Evolutionary conservation across 345 rosid species (phyloP), one percentile per base, ranked within the genome.

Genomic region (Trapa bicornis): DNA sequence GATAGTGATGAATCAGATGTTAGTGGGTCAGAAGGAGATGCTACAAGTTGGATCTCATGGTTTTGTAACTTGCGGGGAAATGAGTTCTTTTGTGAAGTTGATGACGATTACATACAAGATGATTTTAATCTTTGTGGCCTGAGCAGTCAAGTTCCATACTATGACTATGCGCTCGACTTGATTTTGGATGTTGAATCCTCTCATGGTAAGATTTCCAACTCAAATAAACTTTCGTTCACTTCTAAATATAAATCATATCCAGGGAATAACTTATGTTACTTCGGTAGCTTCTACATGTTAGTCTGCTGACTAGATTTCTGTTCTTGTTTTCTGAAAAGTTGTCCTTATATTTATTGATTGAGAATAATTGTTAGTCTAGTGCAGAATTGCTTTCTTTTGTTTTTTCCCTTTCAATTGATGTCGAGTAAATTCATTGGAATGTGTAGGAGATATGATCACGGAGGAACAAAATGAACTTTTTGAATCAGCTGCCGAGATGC

Each of bases 21-120:
- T 17, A 93, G 98, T 75, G 98, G 96, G 53, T 93, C 98, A 61
- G 98, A 93, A n/a, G 98, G 89, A 70, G 98, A 94, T 66, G 99
- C 88, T 66, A 83, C 96, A 1, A 87, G 97, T 22, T 94, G 99
- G 99, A 87, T 94, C 52, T 88, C 92, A 1, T 94, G 99, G 99
- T 94, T 88, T 69, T 94, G 97, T 79, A 94, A 87, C 72, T 78
- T 94, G 37, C 86, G 96, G 63, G 98, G 98, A 36, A 93, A 93
- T 77, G 98, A 22, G 29, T 22, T 22, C 29, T 22, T 22, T 22
- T 22, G 29, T 22, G 29, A 22, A 22, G 29, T 22, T 73, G 99
- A 94, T 73, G 99, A 94, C 80, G 99, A 94, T 72, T 94, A 94
- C 74, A 85, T 94, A 42, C 99, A 94, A 70, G 99, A 93, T 79